These are phyloP conservation scores for Gracilariopsis chorda DNA, from an alignment of 23 red algal genomes.

Conservation along the genomic window DNA sequence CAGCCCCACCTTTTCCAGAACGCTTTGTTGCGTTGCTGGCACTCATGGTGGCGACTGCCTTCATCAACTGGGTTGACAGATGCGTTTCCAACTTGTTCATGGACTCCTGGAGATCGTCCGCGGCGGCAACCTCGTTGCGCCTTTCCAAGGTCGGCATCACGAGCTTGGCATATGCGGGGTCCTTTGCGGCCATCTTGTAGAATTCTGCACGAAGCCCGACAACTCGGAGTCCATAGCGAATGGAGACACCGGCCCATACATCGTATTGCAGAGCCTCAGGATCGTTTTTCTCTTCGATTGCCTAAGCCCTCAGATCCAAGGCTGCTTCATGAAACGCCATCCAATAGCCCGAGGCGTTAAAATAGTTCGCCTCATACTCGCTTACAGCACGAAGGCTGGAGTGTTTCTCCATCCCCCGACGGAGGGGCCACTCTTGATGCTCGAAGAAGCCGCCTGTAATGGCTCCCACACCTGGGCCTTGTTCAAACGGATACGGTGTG, in stretches of 20 bases:
- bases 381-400: background rate
- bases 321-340: background rate
- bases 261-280: background rate
- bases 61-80: background rate
- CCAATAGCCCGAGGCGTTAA: background rate
- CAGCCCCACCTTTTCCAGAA: background rate
- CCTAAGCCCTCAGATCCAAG: background rate
- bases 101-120: background rate
- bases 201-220: background rate
- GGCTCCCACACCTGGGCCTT: background rate
- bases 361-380: background rate
- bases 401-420: background rate
- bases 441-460: background rate
- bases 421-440: background rate
- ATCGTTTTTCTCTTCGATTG: background rate
- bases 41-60: background rate
- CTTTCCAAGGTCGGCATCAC: background rate
- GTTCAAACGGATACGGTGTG: background rate
- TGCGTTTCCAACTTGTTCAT: background rate
- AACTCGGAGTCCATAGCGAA: background rate
- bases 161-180: background rate
- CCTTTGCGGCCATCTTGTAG: background rate
- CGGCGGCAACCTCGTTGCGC: background rate
- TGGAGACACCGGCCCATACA: background rate
- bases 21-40: slow-evolving; percentile 13